Evolutionary conservation across 345 rosid species (phyloP).

Genomic region (Syzygium aromaticum): DNA sequence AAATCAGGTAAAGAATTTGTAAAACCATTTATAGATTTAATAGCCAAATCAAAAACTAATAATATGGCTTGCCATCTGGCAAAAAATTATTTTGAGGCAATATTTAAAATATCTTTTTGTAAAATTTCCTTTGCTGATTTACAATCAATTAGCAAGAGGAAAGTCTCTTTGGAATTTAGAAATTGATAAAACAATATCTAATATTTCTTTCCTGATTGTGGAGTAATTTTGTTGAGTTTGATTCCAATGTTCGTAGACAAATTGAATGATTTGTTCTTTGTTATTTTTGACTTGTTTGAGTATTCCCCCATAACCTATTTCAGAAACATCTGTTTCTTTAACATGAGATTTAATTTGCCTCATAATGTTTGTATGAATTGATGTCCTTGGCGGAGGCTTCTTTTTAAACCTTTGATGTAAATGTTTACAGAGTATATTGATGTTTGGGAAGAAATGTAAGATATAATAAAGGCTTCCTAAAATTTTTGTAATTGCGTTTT

Average conservation of each 20-base stretch:
- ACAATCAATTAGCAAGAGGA: background rate
- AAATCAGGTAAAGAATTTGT: too few species aligned
- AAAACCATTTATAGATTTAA: too few species aligned
- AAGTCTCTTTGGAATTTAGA: background rate
- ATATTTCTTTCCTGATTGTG: too few species aligned
- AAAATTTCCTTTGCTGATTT: background rate
- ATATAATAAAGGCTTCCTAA: background rate
- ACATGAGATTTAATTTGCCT: background rate
- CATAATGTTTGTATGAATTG: background rate
- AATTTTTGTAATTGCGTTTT: background rate
- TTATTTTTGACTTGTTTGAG: background rate
- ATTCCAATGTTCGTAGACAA: background rate
- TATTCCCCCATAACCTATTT: background rate
- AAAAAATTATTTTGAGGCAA: too few species aligned
- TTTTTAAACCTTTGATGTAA: background rate
- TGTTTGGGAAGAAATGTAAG: background rate
- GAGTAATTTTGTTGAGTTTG: background rate
- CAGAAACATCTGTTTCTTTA: background rate
- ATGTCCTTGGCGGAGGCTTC: background rate
- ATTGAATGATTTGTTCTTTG: background rate
- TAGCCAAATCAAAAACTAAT: too few species aligned
- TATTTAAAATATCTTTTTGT: too few species aligned
- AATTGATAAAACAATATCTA: background rate
- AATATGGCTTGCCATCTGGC: too few species aligned
- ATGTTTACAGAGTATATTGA: background rate